Conservation (phyloP, 108 stramenopile genomes). For the Nitzschia putrida region DNA sequence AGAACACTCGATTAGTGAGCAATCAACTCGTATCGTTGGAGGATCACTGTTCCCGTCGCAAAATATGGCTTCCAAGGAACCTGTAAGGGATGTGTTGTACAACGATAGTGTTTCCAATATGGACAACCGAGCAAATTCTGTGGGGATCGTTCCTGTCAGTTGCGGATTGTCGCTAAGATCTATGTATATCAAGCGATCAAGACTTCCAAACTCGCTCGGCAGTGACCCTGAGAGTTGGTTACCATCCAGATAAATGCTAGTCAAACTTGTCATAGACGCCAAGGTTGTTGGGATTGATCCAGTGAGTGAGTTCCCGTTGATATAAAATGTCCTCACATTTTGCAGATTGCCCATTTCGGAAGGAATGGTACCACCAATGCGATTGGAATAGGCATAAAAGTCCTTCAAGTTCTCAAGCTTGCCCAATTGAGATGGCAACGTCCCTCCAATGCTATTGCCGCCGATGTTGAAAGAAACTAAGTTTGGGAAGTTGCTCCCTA, state of each 20-base stretch:
- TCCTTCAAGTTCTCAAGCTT: background rate
- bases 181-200: conserved; percentile 44
- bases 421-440: background rate
- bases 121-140: background rate
- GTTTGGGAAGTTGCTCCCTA: conserved; percentile 19
- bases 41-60: too few relatives aligned
- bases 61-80: too few relatives aligned
- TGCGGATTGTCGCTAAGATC: conserved; percentile 45
- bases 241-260: conserved; percentile 15
- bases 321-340: conserved; percentile 45
- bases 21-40: too few relatives aligned
- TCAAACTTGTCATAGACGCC: conserved; percentile 39
- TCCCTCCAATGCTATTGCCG: conserved; percentile 18
- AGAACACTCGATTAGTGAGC: too few relatives aligned
- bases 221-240: conserved; percentile 27
- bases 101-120: background rate
- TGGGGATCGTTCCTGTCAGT: conserved; percentile 35
- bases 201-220: conserved; percentile 38
- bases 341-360: conserved; percentile 41
- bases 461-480: conserved; percentile 13
- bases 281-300: conserved; percentile 52
- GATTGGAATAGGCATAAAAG: background rate
- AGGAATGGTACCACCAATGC: conserved; percentile 39
- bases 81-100: background rate
- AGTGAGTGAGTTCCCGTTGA: conserved; percentile 50